A percentile compares a stretch with the other conserved stretches of the same genome.
Evolutionary conservation across 208 protist species (phyloP).

Genomic region (Acanthamoeba castellanii): DNA sequence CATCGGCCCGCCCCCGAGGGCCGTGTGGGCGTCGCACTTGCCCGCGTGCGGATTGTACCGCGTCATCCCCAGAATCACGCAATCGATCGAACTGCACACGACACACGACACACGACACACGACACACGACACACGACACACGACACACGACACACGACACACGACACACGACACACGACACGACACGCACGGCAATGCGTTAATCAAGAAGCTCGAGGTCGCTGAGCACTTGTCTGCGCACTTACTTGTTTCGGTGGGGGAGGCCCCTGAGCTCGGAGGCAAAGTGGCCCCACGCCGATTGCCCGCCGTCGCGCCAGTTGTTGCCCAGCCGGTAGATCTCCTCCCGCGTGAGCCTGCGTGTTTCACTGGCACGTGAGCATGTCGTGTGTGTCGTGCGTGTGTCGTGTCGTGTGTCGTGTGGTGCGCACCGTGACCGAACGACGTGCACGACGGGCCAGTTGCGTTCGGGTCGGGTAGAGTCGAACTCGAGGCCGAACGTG

Average conservation of each 20-base stretch:
- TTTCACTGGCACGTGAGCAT: not conserved
- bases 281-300: conserved; percentile 4
- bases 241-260: not conserved
- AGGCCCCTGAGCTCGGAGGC: not conserved
- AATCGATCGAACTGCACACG: not conserved
- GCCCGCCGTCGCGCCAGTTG: conserved; percentile 2
- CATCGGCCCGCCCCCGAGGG: not conserved
- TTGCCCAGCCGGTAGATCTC: conserved; percentile 13
- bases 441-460: conserved; percentile 44
- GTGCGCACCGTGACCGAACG: not conserved
- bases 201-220: not conserved
- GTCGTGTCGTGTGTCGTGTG: not conserved
- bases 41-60: not conserved
- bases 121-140: too few relatives aligned
- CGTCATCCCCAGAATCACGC: conserved; percentile 49
- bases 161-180: not conserved
- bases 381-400: not conserved
- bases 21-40: conserved; percentile 8
- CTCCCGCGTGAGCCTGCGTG: not conserved
- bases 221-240: too few relatives aligned
- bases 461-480: not conserved
- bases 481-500: not conserved
- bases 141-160: too few relatives aligned
- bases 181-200: not conserved
- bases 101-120: not conserved